Evolutionary conservation across 768 basidiomycete genomes (phyloP).

Genomic region (Phaeotremella fagi): DNA sequence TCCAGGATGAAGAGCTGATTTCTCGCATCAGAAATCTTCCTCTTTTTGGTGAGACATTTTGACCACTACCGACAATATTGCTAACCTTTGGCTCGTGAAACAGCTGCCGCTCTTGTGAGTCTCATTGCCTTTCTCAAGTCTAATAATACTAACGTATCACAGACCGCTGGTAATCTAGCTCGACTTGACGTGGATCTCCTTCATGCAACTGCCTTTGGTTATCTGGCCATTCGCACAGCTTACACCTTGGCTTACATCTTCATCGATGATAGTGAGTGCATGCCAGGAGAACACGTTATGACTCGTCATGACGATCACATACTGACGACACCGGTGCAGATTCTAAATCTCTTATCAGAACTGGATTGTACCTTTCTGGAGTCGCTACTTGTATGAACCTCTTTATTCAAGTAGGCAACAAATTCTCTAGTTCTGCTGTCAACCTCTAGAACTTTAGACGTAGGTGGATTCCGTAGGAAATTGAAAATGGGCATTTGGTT

Average conservation of each 20-base stretch:
- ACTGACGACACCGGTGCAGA: not conserved
- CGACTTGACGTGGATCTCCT: constrained; percentile 14
- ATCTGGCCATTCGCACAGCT: constrained; percentile 12
- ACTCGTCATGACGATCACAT: not conserved
- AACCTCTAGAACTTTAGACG: not conserved
- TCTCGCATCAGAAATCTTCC: constrained; percentile 13
- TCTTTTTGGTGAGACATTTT: constrained; percentile 9
- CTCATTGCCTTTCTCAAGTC: not conserved
- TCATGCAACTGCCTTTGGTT: constrained; percentile 15
- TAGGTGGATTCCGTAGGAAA: not conserved
- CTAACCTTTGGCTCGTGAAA: not conserved
- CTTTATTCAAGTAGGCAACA: constrained; percentile 13
- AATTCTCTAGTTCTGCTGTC: not conserved
- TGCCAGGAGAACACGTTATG: not conserved
- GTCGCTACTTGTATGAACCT: constrained; percentile 11
- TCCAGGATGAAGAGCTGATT: not conserved
- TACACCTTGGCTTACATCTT: constrained; percentile 32
- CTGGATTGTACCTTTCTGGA: constrained; percentile 9
- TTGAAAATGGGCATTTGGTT: not conserved
- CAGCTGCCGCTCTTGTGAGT: constrained; percentile 24
- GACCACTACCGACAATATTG: not conserved
- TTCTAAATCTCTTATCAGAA: constrained; percentile 6
- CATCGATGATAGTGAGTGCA: constrained; percentile 24
- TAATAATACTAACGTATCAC: not conserved
- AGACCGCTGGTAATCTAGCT: constrained; percentile 28